Evolutionary conservation across 2,329 filamentous ascomycete genomes (phyloP).

Genomic region (Hymenoscyphus scutula): DNA sequence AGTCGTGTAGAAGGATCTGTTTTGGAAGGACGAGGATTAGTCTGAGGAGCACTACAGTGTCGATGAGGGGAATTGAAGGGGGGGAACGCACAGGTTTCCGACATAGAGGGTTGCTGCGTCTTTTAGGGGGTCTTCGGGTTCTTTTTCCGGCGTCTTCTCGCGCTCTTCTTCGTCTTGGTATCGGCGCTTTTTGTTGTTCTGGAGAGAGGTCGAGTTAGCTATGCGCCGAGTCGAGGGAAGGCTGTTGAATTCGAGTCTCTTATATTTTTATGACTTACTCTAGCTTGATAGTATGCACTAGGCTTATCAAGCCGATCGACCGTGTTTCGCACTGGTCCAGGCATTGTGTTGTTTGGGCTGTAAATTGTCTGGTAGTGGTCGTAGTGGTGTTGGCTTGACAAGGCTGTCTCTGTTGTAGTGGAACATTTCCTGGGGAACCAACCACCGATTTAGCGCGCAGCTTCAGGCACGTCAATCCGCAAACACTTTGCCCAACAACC

Average conservation of each 20-base stretch:
- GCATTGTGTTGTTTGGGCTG: constrained; percentile 31
- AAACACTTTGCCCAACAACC: constrained; percentile 23
- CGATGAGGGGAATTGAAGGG: neutral
- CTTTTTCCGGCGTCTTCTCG: constrained; percentile 48
- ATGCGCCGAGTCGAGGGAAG: constrained; percentile 15
- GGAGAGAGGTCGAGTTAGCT: constrained; percentile 26
- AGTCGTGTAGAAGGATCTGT: constrained; percentile 92
- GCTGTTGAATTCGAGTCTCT: constrained; percentile 5
- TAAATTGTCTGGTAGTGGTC: too few species aligned
- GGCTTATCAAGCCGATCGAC: constrained; percentile 91
- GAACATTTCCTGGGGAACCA: constrained; percentile 7
- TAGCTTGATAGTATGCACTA: constrained; percentile 86
- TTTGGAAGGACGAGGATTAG: constrained; percentile 16
- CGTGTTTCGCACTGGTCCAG: constrained; percentile 55
- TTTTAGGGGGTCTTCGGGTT: constrained; percentile 72
- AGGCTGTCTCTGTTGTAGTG: constrained; percentile 9
- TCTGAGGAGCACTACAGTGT: neutral
- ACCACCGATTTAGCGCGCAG: constrained; percentile 26
- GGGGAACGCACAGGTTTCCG: constrained; percentile 74
- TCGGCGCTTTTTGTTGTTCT: constrained; percentile 54
- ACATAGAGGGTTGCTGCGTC: constrained; percentile 95
- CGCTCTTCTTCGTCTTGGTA: constrained; percentile 58
- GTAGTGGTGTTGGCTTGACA: neutral
- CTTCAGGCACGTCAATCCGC: constrained; percentile 19
- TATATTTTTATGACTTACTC: constrained; percentile 53